Evolutionary conservation across 2,329 filamentous ascomycete genomes (phyloP), one percentile per base, ranked within the genome.

Genomic region (Penicillium occitanis): DNA sequence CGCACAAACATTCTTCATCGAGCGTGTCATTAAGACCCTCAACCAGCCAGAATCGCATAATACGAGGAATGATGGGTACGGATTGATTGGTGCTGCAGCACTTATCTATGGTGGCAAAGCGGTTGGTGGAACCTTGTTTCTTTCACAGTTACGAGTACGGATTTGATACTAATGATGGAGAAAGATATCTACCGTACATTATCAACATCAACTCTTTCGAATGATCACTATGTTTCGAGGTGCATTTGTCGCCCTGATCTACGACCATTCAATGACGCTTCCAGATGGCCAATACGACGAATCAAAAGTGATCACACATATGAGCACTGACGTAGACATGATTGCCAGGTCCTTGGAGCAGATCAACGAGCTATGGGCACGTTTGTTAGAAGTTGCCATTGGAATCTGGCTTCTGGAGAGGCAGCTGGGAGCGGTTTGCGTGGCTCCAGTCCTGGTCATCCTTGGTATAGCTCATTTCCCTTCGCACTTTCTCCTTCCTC

Each of bases 211-310:
- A 28, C 77, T 78, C 0, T 79, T 81, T 67, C 79, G 80, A 10
- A 72, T 73, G 17, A 77, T 80, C 25, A 80, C 79, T 11, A 79
- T 81, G 74, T 71, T 81, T 10, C 73, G 82, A 28, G 79, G 78
- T n/a, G 77, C 73, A 0, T 70, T 83, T 10, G 74, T 83, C 11
- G 80, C 82, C 0, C 73, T 86, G 66, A 80, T 87, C 1, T 87
- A 84, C 69, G 77, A 79, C 19, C 78, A 78, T 63, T 73, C 76
- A 5, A 74, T 71, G 30, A 70, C 71, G 6, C 62, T 79, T 1
- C 72, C 70, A 37, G 67, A 74, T 5, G 73, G 71, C 50, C 72
- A 76, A 62, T 73, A 73, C n/a, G 76, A 79, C 40, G 73, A 75
- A 1, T 73, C 74, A 25, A 73, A 75, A 28, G 76, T 79, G 2